Evolutionary conservation across 1,284 basidiomycete genomes (phyloP), one percentile per base, ranked within the genome.

Genomic region (Volvariella surrecta): DNA sequence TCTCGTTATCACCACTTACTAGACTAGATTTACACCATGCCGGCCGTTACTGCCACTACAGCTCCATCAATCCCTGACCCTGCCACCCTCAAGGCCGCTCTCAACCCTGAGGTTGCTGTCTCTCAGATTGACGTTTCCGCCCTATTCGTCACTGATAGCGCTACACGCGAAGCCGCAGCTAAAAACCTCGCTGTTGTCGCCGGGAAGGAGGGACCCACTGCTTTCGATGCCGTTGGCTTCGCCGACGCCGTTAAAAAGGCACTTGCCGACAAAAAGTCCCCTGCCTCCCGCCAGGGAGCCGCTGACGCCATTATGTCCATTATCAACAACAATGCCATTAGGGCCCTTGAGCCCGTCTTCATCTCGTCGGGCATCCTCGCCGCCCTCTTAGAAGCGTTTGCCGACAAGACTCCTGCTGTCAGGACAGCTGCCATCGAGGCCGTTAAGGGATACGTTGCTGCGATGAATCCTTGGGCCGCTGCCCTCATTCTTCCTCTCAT

Each of bases 381-480:
- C 49, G 78, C 82, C 51, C 84, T 99, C 57, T 74, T 95, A 57
- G 96, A 98, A 70, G 66, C 85, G 24, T 90, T 94, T 59, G 91
- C 89, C 59, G 91, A 95, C 75, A 95, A 95, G 76, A 83, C 84
- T 71, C 84, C 87, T 54, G 77, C 79, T 55, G 87, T 86, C 61
- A 79, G 85, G 63, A 84, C 81, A 55, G 86, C 89, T 45, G 88
- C 95, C 49, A 68, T 94, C 50, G 82, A 85, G 58, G 92, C 94
- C 46, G 82, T 95, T 59, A 79, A 80, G 63, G 71, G 75, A 58
- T 86, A 87, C 58, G 83, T 82, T 59, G 72, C 85, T 58, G 73
- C 76, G 54, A 89, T 92, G 84, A 93, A 88, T 72, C 83, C 89
- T 24, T 98, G 94, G 93, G 89, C 84, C 41, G 71, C 87, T 30